Percentiles rank a stretch among this genome's conserved stretches.
Evolutionary conservation across 1,284 basidiomycete genomes (phyloP).

Genomic region (Athelia sp.): DNA sequence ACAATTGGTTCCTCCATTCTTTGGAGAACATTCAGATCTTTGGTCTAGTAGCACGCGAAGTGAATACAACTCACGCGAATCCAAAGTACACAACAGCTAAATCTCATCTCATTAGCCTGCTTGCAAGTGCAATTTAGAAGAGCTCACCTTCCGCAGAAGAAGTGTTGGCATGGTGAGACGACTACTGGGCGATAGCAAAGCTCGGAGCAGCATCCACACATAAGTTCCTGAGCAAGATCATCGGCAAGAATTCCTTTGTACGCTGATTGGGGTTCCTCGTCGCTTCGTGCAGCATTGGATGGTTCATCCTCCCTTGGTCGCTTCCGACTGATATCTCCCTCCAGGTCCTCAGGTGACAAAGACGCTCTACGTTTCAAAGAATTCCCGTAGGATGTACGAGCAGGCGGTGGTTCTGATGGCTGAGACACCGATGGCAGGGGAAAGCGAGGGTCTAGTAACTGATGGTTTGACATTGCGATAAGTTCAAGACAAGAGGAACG

Average conservation of each 20-base stretch:
- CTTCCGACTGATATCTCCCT: conserved; percentile 49
- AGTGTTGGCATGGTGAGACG: conserved; percentile 76
- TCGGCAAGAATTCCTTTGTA: conserved; percentile 39
- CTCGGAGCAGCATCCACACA: conserved; percentile 78
- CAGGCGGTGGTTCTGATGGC: neutral
- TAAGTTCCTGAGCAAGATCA: conserved; percentile 65
- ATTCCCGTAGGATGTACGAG: conserved; percentile 17
- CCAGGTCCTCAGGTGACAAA: conserved; percentile 47
- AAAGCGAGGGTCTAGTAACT: neutral
- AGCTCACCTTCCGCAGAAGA: conserved; percentile 75
- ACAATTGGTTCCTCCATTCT: conserved; percentile 80
- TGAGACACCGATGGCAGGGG: no score
- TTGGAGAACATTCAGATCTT: conserved; percentile 6
- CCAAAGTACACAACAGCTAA: conserved; percentile 72
- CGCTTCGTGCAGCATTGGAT: no score
- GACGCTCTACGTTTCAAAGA: conserved; percentile 63
- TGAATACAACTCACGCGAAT: conserved; percentile 56
- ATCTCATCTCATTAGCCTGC: neutral
- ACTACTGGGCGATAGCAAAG: conserved; percentile 73
- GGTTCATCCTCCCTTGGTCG: conserved; percentile 45
- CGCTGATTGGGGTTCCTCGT: no score
- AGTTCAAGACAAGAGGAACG: conserved; percentile 1
- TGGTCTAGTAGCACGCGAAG: neutral
- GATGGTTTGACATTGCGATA: conserved; percentile 6
- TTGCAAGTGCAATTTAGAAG: no score